Conservation (phyloP, 208 protist genomes). For the Cochliopodium minus region DNA sequence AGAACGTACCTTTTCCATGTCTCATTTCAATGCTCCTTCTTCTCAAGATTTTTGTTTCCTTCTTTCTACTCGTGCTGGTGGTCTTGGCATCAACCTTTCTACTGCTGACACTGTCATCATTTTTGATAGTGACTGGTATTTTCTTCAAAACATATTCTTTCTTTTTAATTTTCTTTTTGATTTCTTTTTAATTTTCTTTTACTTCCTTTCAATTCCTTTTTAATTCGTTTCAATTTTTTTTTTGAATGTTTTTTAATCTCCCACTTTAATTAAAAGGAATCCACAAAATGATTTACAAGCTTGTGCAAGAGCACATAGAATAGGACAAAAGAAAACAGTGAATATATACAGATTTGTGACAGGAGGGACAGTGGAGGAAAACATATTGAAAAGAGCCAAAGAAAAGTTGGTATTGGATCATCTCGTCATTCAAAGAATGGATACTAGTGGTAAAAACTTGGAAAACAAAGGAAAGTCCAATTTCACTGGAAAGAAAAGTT, state of each 20-base stretch:
- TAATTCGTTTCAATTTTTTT: too few species aligned
- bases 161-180: too few species aligned
- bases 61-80: constrained; percentile 83
- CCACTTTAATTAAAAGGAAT: constrained; percentile 48
- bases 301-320: constrained; percentile 74
- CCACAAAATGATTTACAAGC: constrained; percentile 90
- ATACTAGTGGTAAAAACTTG: constrained; percentile 14
- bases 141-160: constrained; percentile 34
- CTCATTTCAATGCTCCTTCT: constrained; percentile 39
- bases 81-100: constrained; percentile 91
- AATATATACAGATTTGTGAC: constrained; percentile 82
- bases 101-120: constrained; percentile 92
- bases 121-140: constrained; percentile 93
- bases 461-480: background rate
- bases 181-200: too few species aligned
- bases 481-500: constrained; percentile 10
- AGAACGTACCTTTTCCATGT: constrained; percentile 36
- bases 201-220: too few species aligned
- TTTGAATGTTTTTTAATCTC: constrained; percentile 4
- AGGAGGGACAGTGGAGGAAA: constrained; percentile 60
- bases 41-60: constrained; percentile 72
- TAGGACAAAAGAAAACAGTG: constrained; percentile 84
- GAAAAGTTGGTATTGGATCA: constrained; percentile 32
- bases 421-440: constrained; percentile 52
- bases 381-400: constrained; percentile 40